Percentiles rank a stretch among this genome's conserved stretches.
Evolutionary conservation across 2,329 filamentous ascomycete genomes (phyloP).

Genomic region (Ophiobolus disseminans): DNA sequence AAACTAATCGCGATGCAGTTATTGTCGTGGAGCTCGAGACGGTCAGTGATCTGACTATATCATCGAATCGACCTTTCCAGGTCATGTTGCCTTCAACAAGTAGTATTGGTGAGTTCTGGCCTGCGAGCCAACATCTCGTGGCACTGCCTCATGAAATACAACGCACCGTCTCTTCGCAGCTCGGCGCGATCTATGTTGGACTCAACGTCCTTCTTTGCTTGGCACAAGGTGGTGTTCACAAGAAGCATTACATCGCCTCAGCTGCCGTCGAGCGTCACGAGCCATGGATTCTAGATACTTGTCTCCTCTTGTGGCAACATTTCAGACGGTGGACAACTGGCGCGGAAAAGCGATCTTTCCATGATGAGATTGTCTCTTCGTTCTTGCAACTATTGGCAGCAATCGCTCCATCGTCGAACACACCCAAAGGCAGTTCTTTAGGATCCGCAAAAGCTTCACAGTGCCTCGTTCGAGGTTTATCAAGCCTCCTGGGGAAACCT

Average conservation of each 20-base stretch:
- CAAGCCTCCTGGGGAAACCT: conserved; percentile 24
- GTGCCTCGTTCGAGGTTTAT: conserved; percentile 24
- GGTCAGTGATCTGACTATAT: conserved; percentile 22
- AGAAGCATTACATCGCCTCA: background rate
- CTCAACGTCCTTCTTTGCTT: conserved; percentile 35
- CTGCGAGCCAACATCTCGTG: conserved; percentile 48
- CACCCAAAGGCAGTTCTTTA: conserved; percentile 8
- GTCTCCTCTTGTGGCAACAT: conserved; percentile 31
- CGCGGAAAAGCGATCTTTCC: conserved; percentile 13
- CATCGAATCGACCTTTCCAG: conserved; percentile 24
- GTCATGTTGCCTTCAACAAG: conserved; percentile 50
- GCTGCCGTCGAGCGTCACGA: conserved; percentile 23
- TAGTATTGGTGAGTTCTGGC: conserved; percentile 48
- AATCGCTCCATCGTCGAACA: conserved; percentile 12
- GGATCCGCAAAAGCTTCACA: conserved; percentile 30
- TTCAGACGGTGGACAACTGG: conserved; percentile 29
- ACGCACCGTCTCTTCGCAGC: conserved; percentile 30
- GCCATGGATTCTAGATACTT: conserved; percentile 37
- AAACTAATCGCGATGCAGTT: conserved; percentile 46
- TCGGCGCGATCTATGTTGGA: conserved; percentile 34
- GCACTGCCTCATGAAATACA: conserved; percentile 52
- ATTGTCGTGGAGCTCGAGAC: conserved; percentile 53
- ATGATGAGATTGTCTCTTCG: conserved; percentile 27
- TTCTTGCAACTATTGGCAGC: conserved; percentile 35
- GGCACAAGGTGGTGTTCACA: conserved; percentile 4